A percentile compares a stretch with the other conserved stretches of the same genome.
Evolutionary conservation across 2,329 filamentous ascomycete genomes (phyloP).

Genomic region (Diaporthe amygdali): DNA sequence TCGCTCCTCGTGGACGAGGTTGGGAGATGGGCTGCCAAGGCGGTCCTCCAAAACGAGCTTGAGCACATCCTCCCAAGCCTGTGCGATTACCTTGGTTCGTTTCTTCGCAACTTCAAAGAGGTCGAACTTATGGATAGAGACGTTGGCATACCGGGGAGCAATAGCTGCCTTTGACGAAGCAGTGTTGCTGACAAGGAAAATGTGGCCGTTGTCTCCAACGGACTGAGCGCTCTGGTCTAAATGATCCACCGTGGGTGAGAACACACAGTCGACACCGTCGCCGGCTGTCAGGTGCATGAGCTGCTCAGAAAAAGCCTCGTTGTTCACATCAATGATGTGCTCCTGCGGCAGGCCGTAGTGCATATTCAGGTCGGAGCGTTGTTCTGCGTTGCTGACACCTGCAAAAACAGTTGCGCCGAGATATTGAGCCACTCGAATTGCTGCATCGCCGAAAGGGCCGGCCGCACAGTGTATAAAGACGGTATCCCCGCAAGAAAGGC

Average conservation of each 20-base stretch:
- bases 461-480: constrained; percentile 52
- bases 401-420: constrained; percentile 47
- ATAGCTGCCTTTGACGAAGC: not conserved
- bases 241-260: constrained; percentile 48
- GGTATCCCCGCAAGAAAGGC: constrained; percentile 33
- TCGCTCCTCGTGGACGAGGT: constrained; percentile 18
- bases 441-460: constrained; percentile 49
- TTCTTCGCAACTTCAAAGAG: constrained; percentile 23
- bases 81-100: constrained; percentile 18
- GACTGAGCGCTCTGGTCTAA: constrained; percentile 39
- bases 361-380: constrained; percentile 42
- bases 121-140: constrained; percentile 31
- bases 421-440: constrained; percentile 44
- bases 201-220: constrained; percentile 31
- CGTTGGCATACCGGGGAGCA: constrained; percentile 19
- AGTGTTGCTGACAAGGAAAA: constrained; percentile 18
- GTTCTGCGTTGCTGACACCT: constrained; percentile 41
- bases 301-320: constrained; percentile 21
- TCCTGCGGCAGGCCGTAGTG: constrained; percentile 38
- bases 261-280: constrained; percentile 48
- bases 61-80: constrained; percentile 13
- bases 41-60: not conserved
- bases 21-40: constrained; percentile 7
- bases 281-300: constrained; percentile 39
- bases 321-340: constrained; percentile 40